Base-by-base conservation (phyloP, 2,329 filamentous ascomycete species). In the Sporothrix euskadiensis region DNA sequence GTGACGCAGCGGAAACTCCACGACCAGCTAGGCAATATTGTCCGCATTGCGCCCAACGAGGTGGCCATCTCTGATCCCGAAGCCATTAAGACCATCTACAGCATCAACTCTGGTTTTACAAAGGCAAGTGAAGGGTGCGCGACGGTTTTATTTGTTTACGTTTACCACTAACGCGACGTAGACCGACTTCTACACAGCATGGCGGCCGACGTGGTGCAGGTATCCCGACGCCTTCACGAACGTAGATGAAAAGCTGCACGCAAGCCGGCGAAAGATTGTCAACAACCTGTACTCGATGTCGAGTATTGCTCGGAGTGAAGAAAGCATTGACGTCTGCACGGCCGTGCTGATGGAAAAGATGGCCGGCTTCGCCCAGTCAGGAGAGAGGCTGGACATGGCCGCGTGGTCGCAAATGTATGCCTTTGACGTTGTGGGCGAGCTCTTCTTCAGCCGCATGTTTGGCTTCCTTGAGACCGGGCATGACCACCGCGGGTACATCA, bases 361-460 rank as follows among this genome's bases (percentile, higher is more conserved):
- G 44, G 8, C n/a, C 8, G n/a, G 2, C 19, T 32, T 26, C 9
- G 41, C 41, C 19, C 12, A n/a, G 63, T 30, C 63, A 2, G 63
- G 63, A 3, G 10, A 19, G 41, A 32, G 44, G 22, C 4, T 68
- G 3, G 63, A 68, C 39, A 49, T 68, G 63, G 63, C 63, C 10
- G 39, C 19, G 7, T 68, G 63, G 63, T 41, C 63, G n/a, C 63
- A 68, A 16, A 49, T 68, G 63, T 68, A 68, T 35, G 63, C 63
- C 1, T 68, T 66, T 52, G 63, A 68, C 39, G 63, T 68, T 1
- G 26, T 68, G 4, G 63, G 63, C 1, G 41, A 68, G 26, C 63
- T 68, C 22, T 68, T 68, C 22, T 68, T 68, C 63, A 68, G 63
- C 41, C 63, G 63, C 44, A 68, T 68, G 63, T 68, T 68, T 68